Evolutionary conservation across 495 filamentous ascomycete genomes (phyloP), one percentile per base, ranked within the genome.

Genomic region (Massariosphaeria phaeospora): DNA sequence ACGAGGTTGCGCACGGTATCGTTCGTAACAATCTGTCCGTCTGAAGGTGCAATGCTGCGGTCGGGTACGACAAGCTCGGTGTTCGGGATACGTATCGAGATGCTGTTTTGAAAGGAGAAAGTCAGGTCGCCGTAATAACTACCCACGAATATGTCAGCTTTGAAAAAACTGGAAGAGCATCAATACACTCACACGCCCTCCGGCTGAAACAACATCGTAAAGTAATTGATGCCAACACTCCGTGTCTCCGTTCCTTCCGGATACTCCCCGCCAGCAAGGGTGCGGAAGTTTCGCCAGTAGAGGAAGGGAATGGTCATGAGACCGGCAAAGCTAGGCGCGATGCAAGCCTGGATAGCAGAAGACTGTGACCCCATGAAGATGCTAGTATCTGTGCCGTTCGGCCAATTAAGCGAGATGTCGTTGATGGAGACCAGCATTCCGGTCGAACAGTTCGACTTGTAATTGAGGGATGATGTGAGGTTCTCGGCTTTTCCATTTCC

Each of bases 21-120:
- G 13, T 48, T 40, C 6, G 33, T 4, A 2, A 20, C 21, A 8
- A 46, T 6, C 15, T n/a, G 2, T 2, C 45, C 35, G 18, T 4
- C 13, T 29, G 17, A 4, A 1, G 2, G 4, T 13, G 11, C n/a
- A 7, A 48, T 42, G 13, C 2, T 1, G n/a, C 5, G 26, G 6
- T 56, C 52, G 4, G 41, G 39, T 3, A 48, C 25, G 2, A 56
- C 43, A 3, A 48, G 20, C 20, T 56, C 7, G n/a, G 20, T 41
- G 23, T 56, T 56, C 13, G 52, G 44, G 13, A 56, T 48, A 25
- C 52, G 52, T 2, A 56, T 48, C 4, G 18, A 25, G 20, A 45
- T 33, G n/a, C 39, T 10, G 31, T 54, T 54, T 2, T 45, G 26
- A 3, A 33, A 20, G 1, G 35, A 23, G 4, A 54, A 45, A 1